Evolutionary conservation across 2,329 filamentous ascomycete species (phyloP).

Genomic region (Xylogone sp.): DNA sequence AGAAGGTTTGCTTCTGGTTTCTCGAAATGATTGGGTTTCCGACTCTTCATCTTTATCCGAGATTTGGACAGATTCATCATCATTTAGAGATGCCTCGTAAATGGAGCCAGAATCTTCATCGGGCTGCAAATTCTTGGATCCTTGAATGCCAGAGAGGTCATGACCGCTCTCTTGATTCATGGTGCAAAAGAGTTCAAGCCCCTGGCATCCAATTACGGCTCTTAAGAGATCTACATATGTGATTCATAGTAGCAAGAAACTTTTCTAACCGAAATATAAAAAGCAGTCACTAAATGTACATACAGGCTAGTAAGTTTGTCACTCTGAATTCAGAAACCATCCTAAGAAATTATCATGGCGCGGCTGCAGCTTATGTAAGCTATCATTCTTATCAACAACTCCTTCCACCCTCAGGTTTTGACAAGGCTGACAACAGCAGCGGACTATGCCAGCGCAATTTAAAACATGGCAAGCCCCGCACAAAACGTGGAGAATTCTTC

Average conservation of each 20-base stretch:
- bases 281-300: background rate
- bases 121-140: background rate
- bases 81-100: constrained; percentile 18
- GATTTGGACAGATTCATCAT: constrained; percentile 4
- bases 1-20: background rate
- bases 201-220: background rate
- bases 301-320: too few species aligned
- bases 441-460: constrained; percentile 25
- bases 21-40: background rate
- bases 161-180: background rate
- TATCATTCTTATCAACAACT: too few species aligned
- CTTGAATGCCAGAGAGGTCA: background rate
- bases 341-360: background rate
- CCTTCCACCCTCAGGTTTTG: background rate
- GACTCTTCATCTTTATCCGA: background rate
- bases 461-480: constrained; percentile 19
- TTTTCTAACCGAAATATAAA: background rate
- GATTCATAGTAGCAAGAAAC: background rate
- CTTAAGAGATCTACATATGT: background rate
- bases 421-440: constrained; percentile 1
- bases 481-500: constrained; percentile 10
- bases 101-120: constrained; percentile 24
- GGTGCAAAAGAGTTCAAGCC: background rate
- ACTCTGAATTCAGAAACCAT: background rate
- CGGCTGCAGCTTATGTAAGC: background rate